phyloP scores from a whole-genome alignment of 176 grass and related monocot genomes.

The Eleusine coracana region DNA sequence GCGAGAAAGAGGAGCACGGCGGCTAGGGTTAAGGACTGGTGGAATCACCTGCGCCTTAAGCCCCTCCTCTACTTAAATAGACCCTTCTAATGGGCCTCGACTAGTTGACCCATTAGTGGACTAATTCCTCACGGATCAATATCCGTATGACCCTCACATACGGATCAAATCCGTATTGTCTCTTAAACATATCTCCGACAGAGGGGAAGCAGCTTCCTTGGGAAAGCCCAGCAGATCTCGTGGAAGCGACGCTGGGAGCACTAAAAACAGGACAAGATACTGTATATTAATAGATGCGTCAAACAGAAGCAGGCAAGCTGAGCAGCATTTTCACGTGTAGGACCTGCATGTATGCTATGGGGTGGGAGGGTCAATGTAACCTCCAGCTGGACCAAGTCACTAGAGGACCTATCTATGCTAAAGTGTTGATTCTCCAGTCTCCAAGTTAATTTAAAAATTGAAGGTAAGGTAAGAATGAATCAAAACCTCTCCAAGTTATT shows the following conservation, averaged over 20 bases:
- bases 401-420: not conserved
- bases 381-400: not conserved
- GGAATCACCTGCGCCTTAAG: too few species aligned
- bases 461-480: not conserved
- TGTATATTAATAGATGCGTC: not conserved
- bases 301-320: not conserved
- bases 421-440: not conserved
- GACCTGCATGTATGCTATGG: not conserved
- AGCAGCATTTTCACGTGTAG: conserved; percentile 3
- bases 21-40: too few species aligned
- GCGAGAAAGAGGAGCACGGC: too few species aligned
- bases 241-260: not conserved
- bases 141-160: too few species aligned
- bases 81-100: too few species aligned
- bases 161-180: too few species aligned
- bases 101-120: too few species aligned
- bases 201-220: not conserved
- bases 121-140: too few species aligned
- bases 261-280: not conserved
- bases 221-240: not conserved
- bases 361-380: not conserved
- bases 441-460: not conserved
- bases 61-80: too few species aligned
- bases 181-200: too few species aligned
- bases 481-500: not conserved